phyloP scores from a whole-genome alignment of 148 eudicot genomes.

The Silene latifolia region DNA sequence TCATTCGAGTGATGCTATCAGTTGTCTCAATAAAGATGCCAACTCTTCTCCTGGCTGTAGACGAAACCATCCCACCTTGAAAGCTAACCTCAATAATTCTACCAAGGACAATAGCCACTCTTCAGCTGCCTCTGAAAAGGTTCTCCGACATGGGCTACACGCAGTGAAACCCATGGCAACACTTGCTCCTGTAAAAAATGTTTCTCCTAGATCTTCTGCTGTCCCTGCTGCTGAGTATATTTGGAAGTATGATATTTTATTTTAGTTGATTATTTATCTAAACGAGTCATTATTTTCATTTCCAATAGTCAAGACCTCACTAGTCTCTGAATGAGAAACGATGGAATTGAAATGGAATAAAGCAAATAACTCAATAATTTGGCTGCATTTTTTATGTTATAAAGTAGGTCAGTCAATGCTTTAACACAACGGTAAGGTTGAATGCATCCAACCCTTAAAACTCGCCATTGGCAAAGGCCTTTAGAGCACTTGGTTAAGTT shows the following conservation, averaged over 20 bases:
- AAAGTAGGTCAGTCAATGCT: not conserved
- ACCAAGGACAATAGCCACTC: constrained; percentile 2
- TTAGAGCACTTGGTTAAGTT: too few relatives aligned
- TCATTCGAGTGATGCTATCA: constrained; percentile 5
- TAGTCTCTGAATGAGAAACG: too few relatives aligned
- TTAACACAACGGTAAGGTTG: too few relatives aligned
- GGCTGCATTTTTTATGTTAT: too few relatives aligned
- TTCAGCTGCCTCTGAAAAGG: constrained; percentile 14
- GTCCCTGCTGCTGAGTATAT: constrained; percentile 36
- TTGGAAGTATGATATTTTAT: constrained; percentile 43
- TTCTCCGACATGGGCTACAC: constrained; percentile 8
- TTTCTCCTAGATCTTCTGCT: constrained; percentile 18
- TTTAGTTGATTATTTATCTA: too few relatives aligned
- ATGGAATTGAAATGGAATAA: too few relatives aligned
- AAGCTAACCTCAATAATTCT: constrained; percentile 1
- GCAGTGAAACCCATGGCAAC: constrained; percentile 5
- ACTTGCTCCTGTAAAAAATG: not conserved
- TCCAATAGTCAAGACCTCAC: too few relatives aligned
- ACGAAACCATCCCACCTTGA: constrained; percentile 2
- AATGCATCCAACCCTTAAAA: not conserved
- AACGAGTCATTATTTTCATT: too few relatives aligned
- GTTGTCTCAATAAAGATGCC: constrained; percentile 7
- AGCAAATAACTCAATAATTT: too few relatives aligned
- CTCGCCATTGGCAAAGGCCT: not conserved
- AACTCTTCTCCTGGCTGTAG: constrained; percentile 18